Conservation (phyloP, 2,329 filamentous ascomycete genomes). For the Neopestalotiopsis rosae region DNA sequence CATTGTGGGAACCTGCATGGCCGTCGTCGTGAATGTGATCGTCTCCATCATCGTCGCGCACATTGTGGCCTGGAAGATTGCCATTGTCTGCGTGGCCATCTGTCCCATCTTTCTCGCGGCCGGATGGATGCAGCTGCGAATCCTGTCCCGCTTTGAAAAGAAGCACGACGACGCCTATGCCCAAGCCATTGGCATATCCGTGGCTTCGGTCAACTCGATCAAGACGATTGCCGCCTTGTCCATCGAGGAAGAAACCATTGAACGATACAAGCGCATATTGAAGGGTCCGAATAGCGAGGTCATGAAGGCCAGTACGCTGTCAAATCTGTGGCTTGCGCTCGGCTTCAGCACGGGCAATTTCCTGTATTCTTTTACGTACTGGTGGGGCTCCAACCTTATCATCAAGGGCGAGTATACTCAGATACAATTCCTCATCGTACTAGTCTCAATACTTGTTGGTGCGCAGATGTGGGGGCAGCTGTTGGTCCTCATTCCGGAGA, state of each 20-base stretch:
- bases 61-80: conserved; percentile 77
- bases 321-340: conserved; percentile 53
- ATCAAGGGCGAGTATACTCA: conserved; percentile 59
- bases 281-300: conserved; percentile 47
- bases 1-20: conserved; percentile 55
- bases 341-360: conserved; percentile 58
- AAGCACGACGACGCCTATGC: conserved; percentile 71
- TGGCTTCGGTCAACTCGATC: conserved; percentile 76
- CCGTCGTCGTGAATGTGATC: conserved; percentile 66
- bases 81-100: conserved; percentile 68
- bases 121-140: conserved; percentile 43
- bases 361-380: conserved; percentile 69
- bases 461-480: conserved; percentile 68
- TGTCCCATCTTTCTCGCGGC: conserved; percentile 55
- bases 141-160: conserved; percentile 33
- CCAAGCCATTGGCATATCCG: conserved; percentile 74
- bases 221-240: conserved; percentile 74
- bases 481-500: conserved; percentile 68
- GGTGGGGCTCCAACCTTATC: conserved; percentile 70
- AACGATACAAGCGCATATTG: conserved; percentile 44
- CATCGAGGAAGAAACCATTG: conserved; percentile 60
- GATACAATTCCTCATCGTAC: conserved; percentile 67
- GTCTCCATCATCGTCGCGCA: conserved; percentile 72
- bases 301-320: conserved; percentile 37
- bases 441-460: conserved; percentile 65